Evolutionary conservation across 805 yeast genomes (phyloP), one percentile per base, ranked within the genome.

Genomic region (Cyberlindnera subsufficiens): DNA sequence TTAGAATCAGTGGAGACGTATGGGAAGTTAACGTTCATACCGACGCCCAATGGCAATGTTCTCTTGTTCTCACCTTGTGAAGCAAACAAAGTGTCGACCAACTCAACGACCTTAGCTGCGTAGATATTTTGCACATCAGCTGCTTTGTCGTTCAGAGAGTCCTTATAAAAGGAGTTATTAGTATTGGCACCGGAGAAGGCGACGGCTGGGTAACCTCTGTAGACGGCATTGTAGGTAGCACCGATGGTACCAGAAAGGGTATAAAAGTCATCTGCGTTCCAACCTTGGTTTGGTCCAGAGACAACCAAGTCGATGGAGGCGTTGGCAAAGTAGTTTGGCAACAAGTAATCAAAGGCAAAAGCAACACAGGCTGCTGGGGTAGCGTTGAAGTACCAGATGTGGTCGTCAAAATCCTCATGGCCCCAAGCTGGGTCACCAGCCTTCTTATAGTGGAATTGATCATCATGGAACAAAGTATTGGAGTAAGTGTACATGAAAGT

Each of bases 371-470:
- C 66, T 36, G 78, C 75, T 45, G 80, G 80, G 15, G 79, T 71
- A 47, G 77, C 79, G 50, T 74, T 72, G 64, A 75, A 72, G 58
- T 75, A 75, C 79, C 80, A 75, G 48, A 70, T 59, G 46, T 71
- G 65, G 40, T 52, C 44, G 53, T 72, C 74, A 37, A 39, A 39
- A 11, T 36, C 59, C 48, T 75, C 80, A 45, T 71, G 72, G 38
- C 78, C 80, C 80, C 80, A 77, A 20, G 78, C 67, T 47, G 78
- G 77, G 20, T 67, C 65, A 32, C 80, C 82, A 1, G 56, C 60
- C 46, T 66, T 65, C 45, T 68, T 71, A 56, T 73, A 74, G 31
- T 55, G 57, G 50, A 75, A 77, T 44, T 69, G 74, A 40, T 75
- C 80, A 47, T 73, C 69, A 15, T 64, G 60, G 38, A 64, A 58